Base-by-base conservation (phyloP, 805 yeast genomes). In the Sugiyamaella floridensis region DNA sequence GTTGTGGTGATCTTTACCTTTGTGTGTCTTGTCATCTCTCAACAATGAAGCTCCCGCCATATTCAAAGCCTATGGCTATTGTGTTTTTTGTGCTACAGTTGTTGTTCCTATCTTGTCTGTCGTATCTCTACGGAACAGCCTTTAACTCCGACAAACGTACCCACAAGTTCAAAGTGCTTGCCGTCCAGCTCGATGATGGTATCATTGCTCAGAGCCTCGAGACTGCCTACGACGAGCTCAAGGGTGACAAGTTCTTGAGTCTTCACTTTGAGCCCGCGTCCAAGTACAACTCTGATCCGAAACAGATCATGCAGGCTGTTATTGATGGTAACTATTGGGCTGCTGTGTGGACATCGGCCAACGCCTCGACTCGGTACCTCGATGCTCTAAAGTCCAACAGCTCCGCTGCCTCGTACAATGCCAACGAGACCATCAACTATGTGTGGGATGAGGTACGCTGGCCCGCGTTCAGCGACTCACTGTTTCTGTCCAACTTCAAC, bases 381-480 rank as follows among this genome's bases (percentile, higher is more conserved):
- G 12, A 19, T 5, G 42, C 42, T 18, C 54, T 54, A 4, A 3
- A 45, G 9, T 15, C 42, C 5, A 19, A 29, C 16, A 51, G 48
- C 8, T 12, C 20, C 16, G 45, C 45, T 10, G 48, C 28, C 7
- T 10, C 19, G 26, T 54, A 50, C 43, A 43, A 54, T 16, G 44
- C 49, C 12, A 15, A 45, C 15, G n/a, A 42, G 15, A 51, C 48
- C 15, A 28, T 54, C 29, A 18, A 29, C 9, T 54, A 54, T 19
- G 40, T 54, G 20, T 54, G 56, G 56, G 40, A 54, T 26, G 54
- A 50, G 16, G 56, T 37, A 5, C 20, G 49, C 15, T 50, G 47
- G 34, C 46, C 54, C 1, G 46, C 51, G 10, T 15, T 19, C 22
- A 18, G 45, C 18, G 54, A 54, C 26, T n/a, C 28, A 11, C 12